These are phyloP conservation scores for Ophiostoma himal-ulmi DNA, from an alignment of 2,329 filamentous ascomycete genomes.

Conservation along the genomic window DNA sequence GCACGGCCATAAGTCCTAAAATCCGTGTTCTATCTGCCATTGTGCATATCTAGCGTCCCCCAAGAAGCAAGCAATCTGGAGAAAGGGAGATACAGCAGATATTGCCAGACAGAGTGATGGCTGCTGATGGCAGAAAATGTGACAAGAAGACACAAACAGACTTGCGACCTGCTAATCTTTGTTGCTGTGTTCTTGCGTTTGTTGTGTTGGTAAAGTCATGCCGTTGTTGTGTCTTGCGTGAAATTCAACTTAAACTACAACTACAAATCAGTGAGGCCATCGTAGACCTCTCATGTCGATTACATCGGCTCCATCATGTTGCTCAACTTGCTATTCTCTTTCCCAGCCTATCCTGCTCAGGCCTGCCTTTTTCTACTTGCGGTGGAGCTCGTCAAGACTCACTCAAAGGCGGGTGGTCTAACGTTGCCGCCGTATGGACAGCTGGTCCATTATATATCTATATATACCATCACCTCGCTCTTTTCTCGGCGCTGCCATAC, in stretches of 20 bases:
- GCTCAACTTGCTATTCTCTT: too few species aligned
- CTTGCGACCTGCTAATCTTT: too few species aligned
- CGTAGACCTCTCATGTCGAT: background rate
- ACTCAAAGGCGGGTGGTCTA: background rate
- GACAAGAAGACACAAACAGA: background rate
- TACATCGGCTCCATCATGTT: background rate
- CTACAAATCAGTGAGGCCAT: too few species aligned
- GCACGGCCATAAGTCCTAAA: constrained; percentile 4
- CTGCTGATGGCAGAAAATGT: background rate
- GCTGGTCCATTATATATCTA: background rate
- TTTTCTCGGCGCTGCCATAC: background rate
- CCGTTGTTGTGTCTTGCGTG: too few species aligned
- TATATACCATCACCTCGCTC: background rate
- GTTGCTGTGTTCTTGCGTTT: too few species aligned
- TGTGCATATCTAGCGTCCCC: constrained; percentile 2
- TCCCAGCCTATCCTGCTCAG: background rate
- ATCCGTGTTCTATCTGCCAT: constrained; percentile 4
- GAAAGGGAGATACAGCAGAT: background rate
- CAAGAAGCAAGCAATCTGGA: background rate
- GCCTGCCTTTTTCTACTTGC: background rate
- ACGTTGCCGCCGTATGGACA: background rate
- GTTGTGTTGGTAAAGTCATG: too few species aligned
- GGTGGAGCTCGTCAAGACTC: background rate
- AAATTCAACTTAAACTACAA: too few species aligned
- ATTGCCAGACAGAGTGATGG: background rate